Conservation (phyloP, 805 yeast species). For the Metschnikowia shivogae region DNA sequence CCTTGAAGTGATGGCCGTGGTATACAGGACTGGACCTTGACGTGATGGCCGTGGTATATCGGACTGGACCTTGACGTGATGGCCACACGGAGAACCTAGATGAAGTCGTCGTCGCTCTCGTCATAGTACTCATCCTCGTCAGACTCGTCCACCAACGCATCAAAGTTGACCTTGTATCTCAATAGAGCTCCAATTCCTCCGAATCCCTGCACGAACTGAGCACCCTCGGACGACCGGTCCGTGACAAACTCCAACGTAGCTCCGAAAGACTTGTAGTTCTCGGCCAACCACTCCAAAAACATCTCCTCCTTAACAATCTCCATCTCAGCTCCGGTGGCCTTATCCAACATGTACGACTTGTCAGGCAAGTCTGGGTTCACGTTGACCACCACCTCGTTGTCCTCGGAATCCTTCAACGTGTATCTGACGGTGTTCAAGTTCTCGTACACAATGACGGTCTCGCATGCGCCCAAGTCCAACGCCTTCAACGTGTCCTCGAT, state of each 20-base stretch:
- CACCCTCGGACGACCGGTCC: slow-evolving; percentile 96
- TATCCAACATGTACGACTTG: slow-evolving; percentile 74
- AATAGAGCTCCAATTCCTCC: slow-evolving; percentile 98
- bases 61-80: too few relatives aligned
- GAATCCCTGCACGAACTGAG: slow-evolving; percentile 95
- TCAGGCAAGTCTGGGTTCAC: slow-evolving; percentile 70
- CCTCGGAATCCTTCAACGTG: slow-evolving; percentile 79
- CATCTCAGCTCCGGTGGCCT: slow-evolving; percentile 85
- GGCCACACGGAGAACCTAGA: too few relatives aligned
- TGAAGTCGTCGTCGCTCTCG: slow-evolving; percentile 50
- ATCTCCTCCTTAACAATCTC: slow-evolving; percentile 82
- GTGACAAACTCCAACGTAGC: slow-evolving; percentile 95
- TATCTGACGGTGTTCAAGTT: slow-evolving; percentile 83
- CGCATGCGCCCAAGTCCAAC: slow-evolving; percentile 93
- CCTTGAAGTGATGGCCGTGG: too few relatives aligned
- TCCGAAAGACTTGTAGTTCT: slow-evolving; percentile 90
- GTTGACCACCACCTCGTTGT: slow-evolving; percentile 66
- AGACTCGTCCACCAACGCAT: slow-evolving; percentile 83
- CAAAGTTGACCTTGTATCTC: slow-evolving; percentile 96
- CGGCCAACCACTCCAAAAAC: slow-evolving; percentile 96
- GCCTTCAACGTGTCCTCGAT: slow-evolving; percentile 96
- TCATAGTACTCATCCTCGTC: slow-evolving; percentile 84
- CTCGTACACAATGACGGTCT: slow-evolving; percentile 87
- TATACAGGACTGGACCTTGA: too few relatives aligned
- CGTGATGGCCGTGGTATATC: too few relatives aligned